Evolutionary conservation across 2,329 filamentous ascomycete genomes (phyloP), one percentile per base, ranked within the genome.

Genomic region (Pyricularia grisea): DNA sequence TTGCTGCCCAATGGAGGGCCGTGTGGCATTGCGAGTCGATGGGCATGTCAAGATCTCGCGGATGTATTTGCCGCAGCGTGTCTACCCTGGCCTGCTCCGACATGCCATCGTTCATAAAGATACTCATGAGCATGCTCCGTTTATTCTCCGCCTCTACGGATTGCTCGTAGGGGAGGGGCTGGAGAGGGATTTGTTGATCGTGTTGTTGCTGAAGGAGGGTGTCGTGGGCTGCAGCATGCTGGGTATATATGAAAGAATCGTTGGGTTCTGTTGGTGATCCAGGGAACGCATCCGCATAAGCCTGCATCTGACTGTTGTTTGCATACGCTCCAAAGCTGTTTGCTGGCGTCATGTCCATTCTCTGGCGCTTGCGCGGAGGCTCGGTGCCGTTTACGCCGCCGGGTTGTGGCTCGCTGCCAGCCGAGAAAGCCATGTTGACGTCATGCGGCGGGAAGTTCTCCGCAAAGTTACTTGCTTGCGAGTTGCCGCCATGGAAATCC

Each of bases 1-100:
- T 97, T 5, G 95, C 93, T 2, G 95, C 95, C 95, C 95, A 99
- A 76, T 98, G 94, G 60, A 99, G 83, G 2, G 94, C 94, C 23
- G 93, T 98, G 75, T 98, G 93, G 50, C 90, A 90, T 70, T 93
- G 93, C 30, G 90, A 86, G 75, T 99, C 95, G 69, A 99, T 92
- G 1, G 87, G 94, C 77, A 95, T 90, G 75, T 99, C 95, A 27
- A 98, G 86, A 73, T 99, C 94, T 58, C 90, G 82, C 0, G 92
- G 88, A 1, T 88, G 90, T 69, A 97, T 84, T 11, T 88, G 89
- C 66, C 89, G 84, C 58, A 99, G 87, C 58, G 92, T 90, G 12
- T 93, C 91, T 74, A 94, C 90, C 69, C 90, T 89, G 1, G 88
- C 86, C 72, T 83, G 77, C 85, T 79, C 74, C 72, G 82, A 90